Conservation (phyloP, 163 green algal genomes). For the Prototheca wickerhamii region DNA sequence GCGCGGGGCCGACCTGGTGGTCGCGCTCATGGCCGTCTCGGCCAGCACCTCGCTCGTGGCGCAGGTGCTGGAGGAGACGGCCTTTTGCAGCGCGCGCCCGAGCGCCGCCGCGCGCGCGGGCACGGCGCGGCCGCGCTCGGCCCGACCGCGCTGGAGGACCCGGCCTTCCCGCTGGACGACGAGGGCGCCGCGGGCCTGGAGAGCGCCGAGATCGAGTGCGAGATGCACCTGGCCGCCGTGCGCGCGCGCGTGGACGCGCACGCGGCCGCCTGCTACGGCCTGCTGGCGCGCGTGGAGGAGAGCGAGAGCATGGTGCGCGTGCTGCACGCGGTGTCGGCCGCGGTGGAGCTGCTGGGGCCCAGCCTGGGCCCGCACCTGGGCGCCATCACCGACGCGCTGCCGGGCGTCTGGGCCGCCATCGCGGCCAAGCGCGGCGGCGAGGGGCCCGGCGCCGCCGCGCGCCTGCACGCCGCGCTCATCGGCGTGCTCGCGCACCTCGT, state of each 20-base stretch:
- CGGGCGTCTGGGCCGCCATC: constrained; percentile 25
- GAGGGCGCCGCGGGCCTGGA: not conserved
- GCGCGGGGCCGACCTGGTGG: constrained; percentile 48
- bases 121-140: not conserved
- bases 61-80: constrained; percentile 50
- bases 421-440: constrained; percentile 15
- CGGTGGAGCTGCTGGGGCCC: constrained; percentile 57
- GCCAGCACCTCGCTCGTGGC: constrained; percentile 43
- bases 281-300: constrained; percentile 54
- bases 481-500: constrained; percentile 65
- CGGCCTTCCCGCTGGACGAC: not conserved
- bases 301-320: constrained; percentile 67
- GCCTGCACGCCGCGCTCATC: constrained; percentile 62
- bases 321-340: constrained; percentile 59
- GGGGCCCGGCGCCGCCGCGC: constrained; percentile 37
- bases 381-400: constrained; percentile 50
- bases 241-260: constrained; percentile 20
- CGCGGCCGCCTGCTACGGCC: constrained; percentile 42
- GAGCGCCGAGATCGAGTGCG: no score
- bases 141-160: no score
- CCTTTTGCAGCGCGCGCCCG: not conserved
- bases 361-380: constrained; percentile 48
- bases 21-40: constrained; percentile 54
- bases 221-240: constrained; percentile 37
- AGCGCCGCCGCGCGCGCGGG: not conserved